Conservation (phyloP, 2,329 filamentous ascomycete species). For the Lasiodiplodia hormozganensis region DNA sequence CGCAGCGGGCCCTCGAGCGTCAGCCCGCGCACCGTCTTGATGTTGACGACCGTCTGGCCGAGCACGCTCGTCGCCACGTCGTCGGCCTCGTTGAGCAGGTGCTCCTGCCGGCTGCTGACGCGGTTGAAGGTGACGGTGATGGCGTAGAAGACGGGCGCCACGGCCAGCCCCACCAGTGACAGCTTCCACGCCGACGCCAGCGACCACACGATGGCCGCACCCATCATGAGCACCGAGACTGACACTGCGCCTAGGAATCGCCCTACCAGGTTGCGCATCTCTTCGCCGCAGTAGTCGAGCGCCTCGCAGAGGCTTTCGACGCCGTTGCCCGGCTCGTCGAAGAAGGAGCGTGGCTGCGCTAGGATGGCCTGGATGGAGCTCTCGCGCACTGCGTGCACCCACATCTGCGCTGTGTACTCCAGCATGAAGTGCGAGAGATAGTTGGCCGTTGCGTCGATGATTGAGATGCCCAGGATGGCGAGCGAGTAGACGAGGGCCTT, state of each 20-base stretch:
- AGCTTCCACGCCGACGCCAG: constrained; percentile 78
- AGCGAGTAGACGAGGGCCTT: constrained; percentile 71
- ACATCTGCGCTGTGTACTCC: constrained; percentile 74
- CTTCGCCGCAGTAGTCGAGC: constrained; percentile 82
- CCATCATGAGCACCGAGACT: constrained; percentile 70
- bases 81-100: constrained; percentile 67
- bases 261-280: constrained; percentile 83
- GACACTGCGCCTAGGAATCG: constrained; percentile 76
- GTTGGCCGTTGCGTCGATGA: constrained; percentile 69
- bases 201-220: constrained; percentile 76
- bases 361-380: constrained; percentile 74
- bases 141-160: constrained; percentile 70
- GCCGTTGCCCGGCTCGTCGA: constrained; percentile 72
- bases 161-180: constrained; percentile 75
- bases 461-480: constrained; percentile 70
- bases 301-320: constrained; percentile 70
- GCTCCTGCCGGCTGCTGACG: constrained; percentile 76
- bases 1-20: constrained; percentile 76
- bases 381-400: constrained; percentile 75
- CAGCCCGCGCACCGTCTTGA: constrained; percentile 78
- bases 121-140: constrained; percentile 70
- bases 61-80: constrained; percentile 68
- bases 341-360: constrained; percentile 79
- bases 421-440: constrained; percentile 75
- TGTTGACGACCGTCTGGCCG: constrained; percentile 77